A percentile compares a stretch with the other conserved stretches of the same genome.
phyloP scores from a whole-genome alignment of 495 filamentous ascomycete genomes.

The Astrothelium subdiscretum region DNA sequence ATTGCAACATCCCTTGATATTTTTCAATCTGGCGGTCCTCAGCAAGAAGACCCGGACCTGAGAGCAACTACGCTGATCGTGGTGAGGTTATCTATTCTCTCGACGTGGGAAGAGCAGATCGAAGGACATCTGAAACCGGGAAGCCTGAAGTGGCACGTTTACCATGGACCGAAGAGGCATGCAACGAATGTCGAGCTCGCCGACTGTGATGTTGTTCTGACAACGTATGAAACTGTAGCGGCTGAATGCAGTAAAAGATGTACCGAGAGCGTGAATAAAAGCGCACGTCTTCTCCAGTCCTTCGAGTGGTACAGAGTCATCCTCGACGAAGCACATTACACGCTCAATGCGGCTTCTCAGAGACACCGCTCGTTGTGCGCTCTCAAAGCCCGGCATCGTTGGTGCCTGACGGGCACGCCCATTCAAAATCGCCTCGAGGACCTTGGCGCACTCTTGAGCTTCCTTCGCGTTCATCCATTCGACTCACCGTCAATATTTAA shows the following conservation, averaged over 20 bases:
- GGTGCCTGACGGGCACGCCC: slow-evolving; percentile 36
- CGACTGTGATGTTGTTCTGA: slow-evolving; percentile 83
- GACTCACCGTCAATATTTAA: slow-evolving; percentile 23
- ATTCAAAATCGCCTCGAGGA: slow-evolving; percentile 35
- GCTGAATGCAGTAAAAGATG: slow-evolving; percentile 37
- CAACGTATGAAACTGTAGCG: slow-evolving; percentile 64
- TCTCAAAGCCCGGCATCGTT: slow-evolving; percentile 43
- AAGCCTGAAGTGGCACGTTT: slow-evolving; percentile 67
- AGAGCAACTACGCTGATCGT: slow-evolving; percentile 72
- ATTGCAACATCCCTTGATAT: slow-evolving; percentile 46
- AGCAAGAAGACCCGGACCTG: slow-evolving; percentile 47
- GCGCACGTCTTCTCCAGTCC: slow-evolving; percentile 44
- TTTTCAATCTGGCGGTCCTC: not conserved
- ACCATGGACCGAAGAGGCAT: slow-evolving; percentile 77
- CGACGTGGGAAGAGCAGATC: slow-evolving; percentile 91
- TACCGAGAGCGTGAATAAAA: slow-evolving; percentile 39
- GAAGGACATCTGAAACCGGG: slow-evolving; percentile 71
- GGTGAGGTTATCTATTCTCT: slow-evolving; percentile 80
- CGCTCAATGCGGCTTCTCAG: slow-evolving; percentile 67
- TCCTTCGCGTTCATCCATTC: slow-evolving; percentile 31
- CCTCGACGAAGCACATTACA: slow-evolving; percentile 33
- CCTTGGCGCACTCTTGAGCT: slow-evolving; percentile 28
- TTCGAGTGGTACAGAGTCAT: slow-evolving; percentile 31
- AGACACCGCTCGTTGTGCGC: slow-evolving; percentile 89
- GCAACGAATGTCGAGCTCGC: slow-evolving; percentile 84